Evolutionary conservation across 768 basidiomycete species (phyloP), one percentile per base, ranked within the genome.

Genomic region (Gautieria morchelliformis): DNA sequence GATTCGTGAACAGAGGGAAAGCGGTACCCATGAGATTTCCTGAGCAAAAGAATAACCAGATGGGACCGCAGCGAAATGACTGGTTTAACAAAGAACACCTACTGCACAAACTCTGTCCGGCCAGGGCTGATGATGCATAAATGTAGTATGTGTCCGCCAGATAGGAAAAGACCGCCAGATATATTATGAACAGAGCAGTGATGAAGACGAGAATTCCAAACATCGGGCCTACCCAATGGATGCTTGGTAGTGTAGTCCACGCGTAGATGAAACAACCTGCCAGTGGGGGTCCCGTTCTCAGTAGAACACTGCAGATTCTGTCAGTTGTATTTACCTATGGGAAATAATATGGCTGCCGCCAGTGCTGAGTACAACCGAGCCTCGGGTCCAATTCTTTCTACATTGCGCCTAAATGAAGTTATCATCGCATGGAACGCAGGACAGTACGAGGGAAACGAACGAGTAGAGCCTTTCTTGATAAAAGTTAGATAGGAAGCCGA

Each of bases 121-220:
- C 85, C 17, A 85, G 69, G 11, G 84, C 85, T 0, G 82, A 84
- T 0, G 83, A 85, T 6, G 85, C 84, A 64, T 80, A 86, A 5
- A 76, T 76, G 2, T 79, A 79, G 57, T 81, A 85, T 75, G 81
- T 83, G 68, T 86, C 83, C 4, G 84, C 80, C 14, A 86, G 70
- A 62, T 83, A 84, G 12, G 78, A 72, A 64, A 83, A 84, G 1
- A 80, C 78, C 2, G 72, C 72, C n/a, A 80, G 68, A 61, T 84
- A 85, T 19, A 83, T 77, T 30, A 78, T 74, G 20, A 42, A 55
- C 37, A 57, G 63, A 76, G 83, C 8, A 72, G 63, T 0, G n/a
- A 78, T 72, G 62, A 78, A 79, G 44, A 84, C 52, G 55, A 22
- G 42, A 35, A 47, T 53, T 1, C 70, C 72, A 27, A 72, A 66